These are phyloP conservation scores for Helichrysum umbraculigerum DNA, from an alignment of 129 eudicot genomes.

Conservation along the genomic window DNA sequence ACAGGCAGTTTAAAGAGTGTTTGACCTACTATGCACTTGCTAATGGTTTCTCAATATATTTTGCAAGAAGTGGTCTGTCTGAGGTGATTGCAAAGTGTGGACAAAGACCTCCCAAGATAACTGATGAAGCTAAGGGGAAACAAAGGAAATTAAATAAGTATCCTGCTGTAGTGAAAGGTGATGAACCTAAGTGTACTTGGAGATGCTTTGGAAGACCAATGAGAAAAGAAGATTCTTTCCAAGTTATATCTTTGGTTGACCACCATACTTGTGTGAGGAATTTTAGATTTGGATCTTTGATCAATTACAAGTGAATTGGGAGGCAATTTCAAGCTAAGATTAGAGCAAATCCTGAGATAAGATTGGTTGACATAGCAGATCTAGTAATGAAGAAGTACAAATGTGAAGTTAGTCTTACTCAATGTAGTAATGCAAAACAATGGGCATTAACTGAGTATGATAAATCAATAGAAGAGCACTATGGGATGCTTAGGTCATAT, in stretches of 20 bases:
- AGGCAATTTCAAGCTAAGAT: background rate
- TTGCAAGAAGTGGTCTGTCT: background rate
- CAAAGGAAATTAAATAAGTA: background rate
- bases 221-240: background rate
- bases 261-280: background rate
- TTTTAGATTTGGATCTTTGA: background rate
- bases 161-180: background rate
- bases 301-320: background rate
- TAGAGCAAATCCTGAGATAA: background rate
- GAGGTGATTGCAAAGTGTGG: background rate
- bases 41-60: background rate
- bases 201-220: background rate
- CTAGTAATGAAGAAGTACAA: background rate
- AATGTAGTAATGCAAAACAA: background rate
- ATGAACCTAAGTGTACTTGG: background rate
- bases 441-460: background rate
- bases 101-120: background rate
- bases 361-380: background rate
- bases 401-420: background rate
- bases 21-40: background rate
- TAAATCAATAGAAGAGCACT: background rate
- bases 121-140: background rate
- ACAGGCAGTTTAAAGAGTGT: background rate
- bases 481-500: background rate
- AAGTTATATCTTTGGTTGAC: background rate